Conservation (phyloP, 2,329 filamentous ascomycete genomes). For the Verticillium tricorpus region DNA sequence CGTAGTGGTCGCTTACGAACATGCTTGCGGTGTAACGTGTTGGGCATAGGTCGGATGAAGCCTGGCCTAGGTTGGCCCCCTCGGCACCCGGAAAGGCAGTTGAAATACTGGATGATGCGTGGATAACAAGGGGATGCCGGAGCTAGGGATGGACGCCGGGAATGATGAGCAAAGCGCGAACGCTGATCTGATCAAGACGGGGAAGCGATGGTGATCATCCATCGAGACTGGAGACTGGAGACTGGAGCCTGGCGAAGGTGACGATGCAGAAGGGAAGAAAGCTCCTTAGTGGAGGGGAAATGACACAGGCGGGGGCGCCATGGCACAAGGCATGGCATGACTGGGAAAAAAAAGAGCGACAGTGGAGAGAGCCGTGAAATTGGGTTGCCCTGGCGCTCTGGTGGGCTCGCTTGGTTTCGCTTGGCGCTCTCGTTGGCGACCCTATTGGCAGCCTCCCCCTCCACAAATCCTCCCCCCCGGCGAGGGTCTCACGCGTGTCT, state of each 20-base stretch:
- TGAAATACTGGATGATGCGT: background rate
- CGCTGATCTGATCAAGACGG: background rate
- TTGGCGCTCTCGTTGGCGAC: background rate
- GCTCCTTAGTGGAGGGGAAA: too few relatives aligned
- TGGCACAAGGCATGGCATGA: too few relatives aligned
- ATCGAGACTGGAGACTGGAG: too few relatives aligned
- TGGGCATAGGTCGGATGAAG: background rate
- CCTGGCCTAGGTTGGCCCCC: background rate
- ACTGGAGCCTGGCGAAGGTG: background rate
- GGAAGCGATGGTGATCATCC: background rate
- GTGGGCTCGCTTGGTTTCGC: background rate
- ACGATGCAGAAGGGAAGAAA: background rate
- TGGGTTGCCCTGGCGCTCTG: background rate
- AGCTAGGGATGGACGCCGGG: background rate
- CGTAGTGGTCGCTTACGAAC: background rate
- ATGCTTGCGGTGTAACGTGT: background rate
- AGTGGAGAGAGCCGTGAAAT: background rate
- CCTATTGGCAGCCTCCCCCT: background rate
- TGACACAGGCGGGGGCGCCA: background rate
- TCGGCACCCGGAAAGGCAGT: background rate
- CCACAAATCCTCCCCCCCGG: background rate
- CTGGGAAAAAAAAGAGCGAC: background rate
- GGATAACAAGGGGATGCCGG: background rate
- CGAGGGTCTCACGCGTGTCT: background rate
- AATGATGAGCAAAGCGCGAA: background rate